Conservation (phyloP, 2,329 filamentous ascomycete species). For the Arthroderma uncinatum region DNA sequence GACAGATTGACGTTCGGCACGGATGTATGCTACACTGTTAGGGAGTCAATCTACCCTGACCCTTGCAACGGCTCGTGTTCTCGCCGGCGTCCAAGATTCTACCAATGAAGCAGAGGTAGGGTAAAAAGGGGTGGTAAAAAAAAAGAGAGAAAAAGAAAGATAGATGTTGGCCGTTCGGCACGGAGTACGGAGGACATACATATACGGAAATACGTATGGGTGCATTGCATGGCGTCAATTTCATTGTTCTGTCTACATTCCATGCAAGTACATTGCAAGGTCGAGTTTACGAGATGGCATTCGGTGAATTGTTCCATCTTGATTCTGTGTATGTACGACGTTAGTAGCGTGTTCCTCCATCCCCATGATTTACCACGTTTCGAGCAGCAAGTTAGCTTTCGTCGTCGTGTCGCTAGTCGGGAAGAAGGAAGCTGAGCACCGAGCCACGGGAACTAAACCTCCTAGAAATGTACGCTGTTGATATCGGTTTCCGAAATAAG, state of each 20-base stretch:
- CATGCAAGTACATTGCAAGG: background rate
- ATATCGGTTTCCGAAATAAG: background rate
- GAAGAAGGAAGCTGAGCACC: background rate
- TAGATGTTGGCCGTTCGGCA: background rate
- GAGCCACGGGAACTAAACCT: background rate
- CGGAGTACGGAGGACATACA: background rate
- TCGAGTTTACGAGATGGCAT: background rate
- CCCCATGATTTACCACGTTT: slow-evolving; percentile 3
- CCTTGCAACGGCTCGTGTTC: background rate
- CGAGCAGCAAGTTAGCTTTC: background rate
- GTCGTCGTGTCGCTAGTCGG: background rate
- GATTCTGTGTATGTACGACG: background rate
- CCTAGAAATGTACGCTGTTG: background rate
- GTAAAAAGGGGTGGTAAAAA: background rate
- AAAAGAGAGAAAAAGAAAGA: background rate
- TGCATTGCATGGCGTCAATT: background rate
- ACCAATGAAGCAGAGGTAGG: background rate
- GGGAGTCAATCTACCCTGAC: background rate
- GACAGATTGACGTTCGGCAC: background rate
- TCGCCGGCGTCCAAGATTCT: background rate
- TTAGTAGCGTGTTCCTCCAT: background rate
- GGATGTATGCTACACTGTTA: background rate
- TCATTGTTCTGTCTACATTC: background rate
- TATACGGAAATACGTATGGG: background rate
- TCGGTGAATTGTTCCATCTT: background rate